phyloP scores from a whole-genome alignment of 2,329 filamentous ascomycete species.

The Magnaporthiopsis poae region DNA sequence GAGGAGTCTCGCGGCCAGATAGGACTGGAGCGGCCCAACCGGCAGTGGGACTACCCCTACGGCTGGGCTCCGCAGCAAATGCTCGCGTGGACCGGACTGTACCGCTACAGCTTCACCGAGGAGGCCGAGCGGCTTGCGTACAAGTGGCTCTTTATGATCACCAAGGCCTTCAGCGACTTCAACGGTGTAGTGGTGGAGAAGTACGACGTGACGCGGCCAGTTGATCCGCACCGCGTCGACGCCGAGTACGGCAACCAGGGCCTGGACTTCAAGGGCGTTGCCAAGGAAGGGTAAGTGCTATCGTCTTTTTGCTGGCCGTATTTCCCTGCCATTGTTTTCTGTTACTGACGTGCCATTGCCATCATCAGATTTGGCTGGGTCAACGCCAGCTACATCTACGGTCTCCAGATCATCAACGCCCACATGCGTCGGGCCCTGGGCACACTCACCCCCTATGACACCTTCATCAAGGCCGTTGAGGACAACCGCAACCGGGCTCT shows the following conservation, averaged over 20 bases:
- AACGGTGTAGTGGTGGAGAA: constrained; percentile 98
- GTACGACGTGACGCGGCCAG: constrained; percentile 85
- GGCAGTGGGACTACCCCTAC: constrained; percentile 97
- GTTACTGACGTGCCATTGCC: neutral
- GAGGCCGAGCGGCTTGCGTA: constrained; percentile 86
- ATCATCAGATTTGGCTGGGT: constrained; percentile 83
- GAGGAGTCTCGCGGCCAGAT: constrained; percentile 76
- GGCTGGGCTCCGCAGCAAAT: constrained; percentile 99
- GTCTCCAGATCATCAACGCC: constrained; percentile 75
- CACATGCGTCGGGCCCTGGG: constrained; percentile 85
- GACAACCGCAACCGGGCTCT: constrained; percentile 44
- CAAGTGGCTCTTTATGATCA: constrained; percentile 97
- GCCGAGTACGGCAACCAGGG: constrained; percentile 98
- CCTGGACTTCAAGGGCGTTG: constrained; percentile 86
- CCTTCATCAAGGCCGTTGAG: constrained; percentile 61
- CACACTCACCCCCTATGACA: constrained; percentile 76
- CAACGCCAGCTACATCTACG: constrained; percentile 94
- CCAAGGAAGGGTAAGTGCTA: constrained; percentile 77
- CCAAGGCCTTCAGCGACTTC: constrained; percentile 95
- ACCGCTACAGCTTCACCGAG: constrained; percentile 82
- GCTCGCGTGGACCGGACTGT: constrained; percentile 85
- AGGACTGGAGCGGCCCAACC: constrained; percentile 74
- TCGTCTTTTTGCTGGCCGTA: neutral
- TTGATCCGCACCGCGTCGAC: constrained; percentile 86
- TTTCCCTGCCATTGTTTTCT: neutral